These are phyloP conservation scores for Hygrophorus russula DNA, from an alignment of 768 basidiomycete genomes.

Conservation along the genomic window DNA sequence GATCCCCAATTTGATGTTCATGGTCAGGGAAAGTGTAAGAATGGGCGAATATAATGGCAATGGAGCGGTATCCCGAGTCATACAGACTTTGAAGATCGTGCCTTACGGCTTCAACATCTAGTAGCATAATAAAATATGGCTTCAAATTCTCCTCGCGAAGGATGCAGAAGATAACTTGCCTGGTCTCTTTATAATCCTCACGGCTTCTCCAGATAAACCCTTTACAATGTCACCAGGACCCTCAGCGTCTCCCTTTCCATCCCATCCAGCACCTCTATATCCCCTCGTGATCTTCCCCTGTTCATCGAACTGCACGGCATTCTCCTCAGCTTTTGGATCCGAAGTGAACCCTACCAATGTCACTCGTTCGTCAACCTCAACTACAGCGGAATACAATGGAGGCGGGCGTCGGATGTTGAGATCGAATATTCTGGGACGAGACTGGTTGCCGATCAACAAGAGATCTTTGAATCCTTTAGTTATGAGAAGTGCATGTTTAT, in stretches of 20 bases:
- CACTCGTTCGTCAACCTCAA: conserved; percentile 84
- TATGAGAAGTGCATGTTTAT: conserved; percentile 82
- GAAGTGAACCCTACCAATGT: conserved; percentile 90
- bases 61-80: conserved; percentile 72
- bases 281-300: conserved; percentile 53
- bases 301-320: conserved; percentile 69
- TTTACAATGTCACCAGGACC: conserved; percentile 71
- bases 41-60: conserved; percentile 85
- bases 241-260: conserved; percentile 56
- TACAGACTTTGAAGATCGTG: conserved; percentile 60
- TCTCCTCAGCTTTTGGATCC: conserved; percentile 70
- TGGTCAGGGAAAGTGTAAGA: conserved; percentile 90
- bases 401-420: conserved; percentile 73
- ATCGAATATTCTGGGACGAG: conserved; percentile 91
- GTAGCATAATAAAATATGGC: background rate
- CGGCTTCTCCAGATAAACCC: conserved; percentile 85
- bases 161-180: conserved; percentile 24
- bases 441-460: conserved; percentile 88
- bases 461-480: conserved; percentile 90
- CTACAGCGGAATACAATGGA: conserved; percentile 66
- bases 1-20: conserved; percentile 56
- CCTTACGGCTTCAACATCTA: conserved; percentile 45
- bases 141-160: background rate
- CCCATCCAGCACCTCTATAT: conserved; percentile 73
- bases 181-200: conserved; percentile 68